These are phyloP conservation scores for Aspergillus bombycis DNA, from an alignment of 2,329 filamentous ascomycete genomes.

Conservation along the genomic window DNA sequence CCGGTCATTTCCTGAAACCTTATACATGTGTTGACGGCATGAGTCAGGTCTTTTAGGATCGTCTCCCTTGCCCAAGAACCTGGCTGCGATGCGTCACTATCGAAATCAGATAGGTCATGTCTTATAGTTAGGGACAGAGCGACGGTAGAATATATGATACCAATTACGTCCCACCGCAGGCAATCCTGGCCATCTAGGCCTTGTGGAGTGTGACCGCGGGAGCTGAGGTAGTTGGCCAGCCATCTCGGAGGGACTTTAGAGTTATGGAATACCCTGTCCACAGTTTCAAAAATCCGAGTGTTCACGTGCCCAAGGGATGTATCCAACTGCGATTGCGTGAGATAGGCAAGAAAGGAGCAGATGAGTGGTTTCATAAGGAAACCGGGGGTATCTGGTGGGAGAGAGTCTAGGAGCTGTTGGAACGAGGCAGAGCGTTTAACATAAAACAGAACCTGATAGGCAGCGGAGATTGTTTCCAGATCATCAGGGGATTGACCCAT, in stretches of 20 bases:
- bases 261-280: neutral
- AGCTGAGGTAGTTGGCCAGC: neutral
- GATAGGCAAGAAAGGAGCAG: neutral
- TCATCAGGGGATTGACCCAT: neutral
- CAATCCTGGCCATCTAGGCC: neutral
- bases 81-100: neutral
- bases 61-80: neutral
- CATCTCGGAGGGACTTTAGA: neutral
- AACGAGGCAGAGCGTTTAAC: neutral
- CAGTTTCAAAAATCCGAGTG: neutral
- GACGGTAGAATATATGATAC: neutral
- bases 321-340: neutral
- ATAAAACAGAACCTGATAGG: neutral
- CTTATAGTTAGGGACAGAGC: neutral
- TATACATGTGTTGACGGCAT: neutral
- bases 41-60: neutral
- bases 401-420: neutral
- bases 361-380: neutral
- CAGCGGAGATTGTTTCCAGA: neutral
- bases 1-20: neutral
- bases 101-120: neutral
- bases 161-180: neutral
- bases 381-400: neutral
- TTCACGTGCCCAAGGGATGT: neutral
- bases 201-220: neutral